Percentiles rank a stretch among this genome's conserved stretches.
Evolutionary conservation across 345 rosid species (phyloP).

Genomic region (Acer saccharum): DNA sequence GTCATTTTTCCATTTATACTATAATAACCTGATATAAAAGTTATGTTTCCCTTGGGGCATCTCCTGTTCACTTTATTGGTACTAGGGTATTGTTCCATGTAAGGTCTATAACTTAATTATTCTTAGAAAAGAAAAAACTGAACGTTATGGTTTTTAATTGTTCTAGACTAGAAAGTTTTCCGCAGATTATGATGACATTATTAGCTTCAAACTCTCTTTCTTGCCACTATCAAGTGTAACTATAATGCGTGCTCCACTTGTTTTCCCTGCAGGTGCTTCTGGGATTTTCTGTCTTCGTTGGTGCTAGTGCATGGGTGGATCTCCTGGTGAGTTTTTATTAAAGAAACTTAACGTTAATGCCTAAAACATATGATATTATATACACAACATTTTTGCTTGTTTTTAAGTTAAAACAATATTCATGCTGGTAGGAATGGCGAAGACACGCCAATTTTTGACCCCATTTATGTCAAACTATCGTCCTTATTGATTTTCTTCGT

Average conservation of each 20-base stretch:
- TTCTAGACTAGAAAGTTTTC: neutral
- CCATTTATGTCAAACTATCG: neutral
- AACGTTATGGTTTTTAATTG: neutral
- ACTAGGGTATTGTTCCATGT: neutral
- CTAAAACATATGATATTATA: neutral
- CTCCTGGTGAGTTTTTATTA: constrained; percentile 56
- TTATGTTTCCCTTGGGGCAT: neutral
- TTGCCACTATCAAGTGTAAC: neutral
- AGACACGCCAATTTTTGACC: neutral
- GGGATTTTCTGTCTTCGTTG: constrained; percentile 95
- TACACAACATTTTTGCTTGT: neutral
- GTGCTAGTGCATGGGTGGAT: constrained; percentile 97
- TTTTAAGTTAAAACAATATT: too few species aligned
- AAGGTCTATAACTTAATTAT: neutral
- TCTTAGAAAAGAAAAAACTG: neutral
- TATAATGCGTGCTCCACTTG: neutral
- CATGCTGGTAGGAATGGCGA: neutral
- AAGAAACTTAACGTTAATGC: neutral
- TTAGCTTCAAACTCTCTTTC: neutral
- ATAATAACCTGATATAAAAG: neutral
- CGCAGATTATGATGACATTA: neutral
- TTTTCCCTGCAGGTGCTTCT: constrained; percentile 68
- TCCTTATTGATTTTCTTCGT: neutral
- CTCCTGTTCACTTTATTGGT: neutral
- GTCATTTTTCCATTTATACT: neutral